Conservation (phyloP, 1,284 basidiomycete genomes). For the Ganoderma resinaceum region DNA sequence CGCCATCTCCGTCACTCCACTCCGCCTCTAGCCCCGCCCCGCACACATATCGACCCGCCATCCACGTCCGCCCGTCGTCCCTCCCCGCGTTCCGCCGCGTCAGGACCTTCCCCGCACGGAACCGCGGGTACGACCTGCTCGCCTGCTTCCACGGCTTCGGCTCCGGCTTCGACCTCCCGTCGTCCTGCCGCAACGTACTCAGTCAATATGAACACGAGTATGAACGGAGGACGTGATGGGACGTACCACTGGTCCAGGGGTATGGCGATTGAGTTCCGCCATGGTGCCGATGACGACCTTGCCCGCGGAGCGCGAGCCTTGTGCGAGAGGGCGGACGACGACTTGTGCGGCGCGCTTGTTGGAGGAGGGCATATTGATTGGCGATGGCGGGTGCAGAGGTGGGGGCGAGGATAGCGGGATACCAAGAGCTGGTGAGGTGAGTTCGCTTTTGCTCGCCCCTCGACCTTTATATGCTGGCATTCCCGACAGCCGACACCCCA, state of each 20-base stretch:
- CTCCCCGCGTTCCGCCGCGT: conserved; percentile 14
- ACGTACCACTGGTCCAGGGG: conserved; percentile 21
- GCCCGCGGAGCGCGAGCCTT: conserved; percentile 5
- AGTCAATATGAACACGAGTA: background rate
- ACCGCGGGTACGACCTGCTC: conserved; percentile 4
- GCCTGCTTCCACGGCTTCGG: conserved; percentile 23
- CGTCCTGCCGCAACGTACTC: background rate
- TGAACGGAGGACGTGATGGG: background rate
- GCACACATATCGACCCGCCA: conserved; percentile 18
- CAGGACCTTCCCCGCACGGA: background rate
- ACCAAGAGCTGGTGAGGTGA: background rate
- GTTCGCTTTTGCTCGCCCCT: background rate
- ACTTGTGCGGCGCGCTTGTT: conserved; percentile 7
- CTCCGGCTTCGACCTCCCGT: background rate
- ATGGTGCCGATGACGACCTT: conserved; percentile 17
- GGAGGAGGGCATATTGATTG: conserved; percentile 13
- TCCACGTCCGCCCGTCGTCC: conserved; percentile 20
- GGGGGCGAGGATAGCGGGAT: background rate
- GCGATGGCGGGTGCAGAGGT: background rate
- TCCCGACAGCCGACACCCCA: background rate
- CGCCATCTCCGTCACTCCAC: background rate
- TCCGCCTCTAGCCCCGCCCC: conserved; percentile 7
- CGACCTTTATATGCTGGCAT: background rate
- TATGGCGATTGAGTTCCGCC: conserved; percentile 12
- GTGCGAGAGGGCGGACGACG: conserved; percentile 21